Percentiles rank a stretch among this genome's conserved stretches.
phyloP scores from a whole-genome alignment of 2,329 filamentous ascomycete genomes.

The Fusarium chlamydosporum region DNA sequence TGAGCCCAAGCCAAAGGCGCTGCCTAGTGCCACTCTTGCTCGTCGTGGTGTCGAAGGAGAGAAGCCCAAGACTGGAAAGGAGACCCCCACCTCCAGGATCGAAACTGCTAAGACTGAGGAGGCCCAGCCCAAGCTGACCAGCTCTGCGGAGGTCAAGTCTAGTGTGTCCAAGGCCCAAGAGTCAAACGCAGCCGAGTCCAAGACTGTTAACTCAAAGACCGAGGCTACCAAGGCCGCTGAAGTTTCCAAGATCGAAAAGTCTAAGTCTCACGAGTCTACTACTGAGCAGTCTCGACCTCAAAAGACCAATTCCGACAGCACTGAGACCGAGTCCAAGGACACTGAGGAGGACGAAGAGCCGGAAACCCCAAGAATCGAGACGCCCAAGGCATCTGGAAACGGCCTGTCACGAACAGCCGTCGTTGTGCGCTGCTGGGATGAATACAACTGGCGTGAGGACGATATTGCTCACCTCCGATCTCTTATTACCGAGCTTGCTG shows the following conservation, averaged over 20 bases:
- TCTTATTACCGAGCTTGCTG: slow-evolving; percentile 83
- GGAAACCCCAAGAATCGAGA: slow-evolving; percentile 5
- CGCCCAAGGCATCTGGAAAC: slow-evolving; percentile 6
- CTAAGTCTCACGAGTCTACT: slow-evolving; percentile 8
- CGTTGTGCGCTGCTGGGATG: slow-evolving; percentile 85
- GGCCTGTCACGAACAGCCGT: slow-evolving; percentile 73
- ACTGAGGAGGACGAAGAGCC: slow-evolving; percentile 8
- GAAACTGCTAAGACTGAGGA: slow-evolving; percentile 18
- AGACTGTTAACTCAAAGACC: neutral
- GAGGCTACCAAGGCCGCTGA: slow-evolving; percentile 14
- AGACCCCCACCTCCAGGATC: slow-evolving; percentile 32
- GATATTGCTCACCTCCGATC: slow-evolving; percentile 86
- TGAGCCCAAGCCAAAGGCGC: slow-evolving; percentile 47
- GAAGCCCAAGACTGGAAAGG: slow-evolving; percentile 25
- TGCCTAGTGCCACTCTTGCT: slow-evolving; percentile 19
- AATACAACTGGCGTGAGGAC: slow-evolving; percentile 82
- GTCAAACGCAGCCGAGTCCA: slow-evolving; percentile 9
- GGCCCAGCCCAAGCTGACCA: slow-evolving; percentile 1
- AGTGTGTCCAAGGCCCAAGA: neutral
- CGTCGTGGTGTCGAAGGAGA: slow-evolving; percentile 36
- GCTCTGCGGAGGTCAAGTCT: slow-evolving; percentile 11
- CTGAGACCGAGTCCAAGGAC: slow-evolving; percentile 15
- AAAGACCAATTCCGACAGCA: slow-evolving; percentile 24
- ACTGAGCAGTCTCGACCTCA: slow-evolving; percentile 12
- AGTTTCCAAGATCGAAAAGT: slow-evolving; percentile 10